Evolutionary conservation across 495 filamentous ascomycete genomes (phyloP), one percentile per base, ranked within the genome.

Genomic region (Aspergillus taichungensis): DNA sequence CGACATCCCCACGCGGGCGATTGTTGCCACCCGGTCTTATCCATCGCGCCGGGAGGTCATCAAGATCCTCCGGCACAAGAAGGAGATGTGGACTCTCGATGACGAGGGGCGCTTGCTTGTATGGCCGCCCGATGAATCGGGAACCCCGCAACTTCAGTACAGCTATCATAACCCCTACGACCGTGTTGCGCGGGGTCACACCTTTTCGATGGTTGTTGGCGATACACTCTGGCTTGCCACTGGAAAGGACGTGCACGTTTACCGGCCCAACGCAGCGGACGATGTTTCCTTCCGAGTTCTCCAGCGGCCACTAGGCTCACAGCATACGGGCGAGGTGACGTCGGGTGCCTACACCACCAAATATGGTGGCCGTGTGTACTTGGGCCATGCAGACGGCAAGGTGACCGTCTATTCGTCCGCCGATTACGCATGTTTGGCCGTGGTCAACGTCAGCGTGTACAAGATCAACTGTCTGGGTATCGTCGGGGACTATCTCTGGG

Each of bases 31-130:
- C 5, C 84, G 82, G 48, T 62, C 75, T 8, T 85, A 88, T 12
- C 92, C 96, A 48, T 80, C 80, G 1, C 81, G 89, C 30, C 73
- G 83, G 38, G 87, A 95, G 54, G 77, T 98, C 45, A 78, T 90
- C 46, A 89, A 83, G 58, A 95, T 98, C 13, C 79, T 84, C 49
- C 81, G 91, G 40, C 82, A 90, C 63, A 82, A 79, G 47, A 86
- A 88, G 52, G 84, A 94, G 51, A 81, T 98, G 70, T 98, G 92
- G 92, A 88, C 89, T 2, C 54, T 97, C 10, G 94, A 97, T 64
- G 89, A 95, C 46, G 81, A 85, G 50, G 92, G 92, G 9, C 88
- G 84, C 33, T 70, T 98, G 13, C 79, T 87, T 47, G 77, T 97
- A 13, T 98, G 92, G 92, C 76, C 77, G 6, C 82, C 89, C 13